Conservation (phyloP, 23 red algal genomes). For the Gracilaria domingensis region DNA sequence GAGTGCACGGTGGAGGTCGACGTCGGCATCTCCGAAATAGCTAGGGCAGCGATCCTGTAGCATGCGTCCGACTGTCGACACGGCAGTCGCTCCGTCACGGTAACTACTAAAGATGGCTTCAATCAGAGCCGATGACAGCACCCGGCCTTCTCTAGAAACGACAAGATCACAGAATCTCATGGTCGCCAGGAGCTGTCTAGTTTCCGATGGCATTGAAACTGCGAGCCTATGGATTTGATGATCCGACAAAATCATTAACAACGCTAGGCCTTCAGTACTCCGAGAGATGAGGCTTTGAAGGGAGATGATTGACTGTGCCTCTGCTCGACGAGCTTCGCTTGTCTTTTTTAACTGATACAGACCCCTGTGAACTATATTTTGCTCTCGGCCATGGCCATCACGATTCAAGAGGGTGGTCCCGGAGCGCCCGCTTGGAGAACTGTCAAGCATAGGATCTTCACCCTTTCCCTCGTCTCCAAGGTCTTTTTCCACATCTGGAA, state of each 20-base stretch:
- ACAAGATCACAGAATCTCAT: conserved; percentile 81
- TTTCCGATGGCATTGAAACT: conserved; percentile 49
- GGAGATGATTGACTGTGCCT: conserved; percentile 35
- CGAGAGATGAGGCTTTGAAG: conserved; percentile 54
- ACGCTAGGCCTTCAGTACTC: conserved; percentile 66
- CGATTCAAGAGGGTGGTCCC: not conserved
- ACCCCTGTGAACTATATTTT: conserved; percentile 17
- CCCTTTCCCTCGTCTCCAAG: not conserved
- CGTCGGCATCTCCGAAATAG: conserved; percentile 80
- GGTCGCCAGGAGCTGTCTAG: conserved; percentile 41
- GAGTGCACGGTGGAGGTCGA: conserved; percentile 70
- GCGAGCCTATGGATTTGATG: conserved; percentile 82
- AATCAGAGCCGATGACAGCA: conserved; percentile 66
- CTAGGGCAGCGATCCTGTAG: conserved; percentile 74
- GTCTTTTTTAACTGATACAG: conserved; percentile 31
- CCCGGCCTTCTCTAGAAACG: conserved; percentile 35
- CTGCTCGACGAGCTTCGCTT: conserved; percentile 59
- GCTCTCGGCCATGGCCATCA: not conserved
- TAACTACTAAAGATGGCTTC: conserved; percentile 71
- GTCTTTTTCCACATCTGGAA: conserved; percentile 32
- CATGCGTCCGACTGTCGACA: conserved; percentile 56
- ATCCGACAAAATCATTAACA: conserved; percentile 72
- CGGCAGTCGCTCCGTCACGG: conserved; percentile 42
- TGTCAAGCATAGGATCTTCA: conserved; percentile 15
- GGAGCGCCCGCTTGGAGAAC: not conserved